Percentiles rank a stretch among this genome's conserved stretches.
phyloP scores from a whole-genome alignment of 306 rosid genomes.

The Cicer cuneatum region DNA sequence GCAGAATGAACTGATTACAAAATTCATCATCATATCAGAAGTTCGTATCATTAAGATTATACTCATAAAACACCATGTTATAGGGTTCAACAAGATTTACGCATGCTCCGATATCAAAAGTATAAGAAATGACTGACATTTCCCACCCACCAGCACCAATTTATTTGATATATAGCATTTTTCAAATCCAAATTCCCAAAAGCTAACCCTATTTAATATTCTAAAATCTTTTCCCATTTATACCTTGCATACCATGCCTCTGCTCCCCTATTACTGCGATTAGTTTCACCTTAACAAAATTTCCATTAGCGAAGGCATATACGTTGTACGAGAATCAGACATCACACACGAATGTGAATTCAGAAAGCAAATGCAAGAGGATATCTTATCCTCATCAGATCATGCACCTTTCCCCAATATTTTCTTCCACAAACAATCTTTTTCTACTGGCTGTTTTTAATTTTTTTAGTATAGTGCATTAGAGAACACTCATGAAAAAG shows the following conservation, averaged over 20 bases:
- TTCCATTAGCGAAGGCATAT: background rate
- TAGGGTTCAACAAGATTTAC: background rate
- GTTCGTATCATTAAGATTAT: constrained; percentile 4
- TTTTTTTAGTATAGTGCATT: background rate
- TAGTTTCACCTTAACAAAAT: background rate
- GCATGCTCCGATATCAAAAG: background rate
- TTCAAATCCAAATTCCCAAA: constrained; percentile 13
- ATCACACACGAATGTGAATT: background rate
- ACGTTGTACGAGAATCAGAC: background rate
- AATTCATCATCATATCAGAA: background rate
- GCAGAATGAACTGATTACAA: background rate
- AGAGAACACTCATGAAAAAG: background rate
- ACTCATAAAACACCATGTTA: constrained; percentile 5
- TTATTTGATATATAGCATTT: background rate
- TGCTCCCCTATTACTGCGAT: background rate
- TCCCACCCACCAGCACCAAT: background rate
- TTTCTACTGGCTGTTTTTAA: background rate
- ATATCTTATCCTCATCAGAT: background rate
- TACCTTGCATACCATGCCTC: constrained; percentile 6
- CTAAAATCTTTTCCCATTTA: background rate
- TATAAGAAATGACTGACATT: constrained; percentile 4
- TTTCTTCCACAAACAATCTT: background rate
- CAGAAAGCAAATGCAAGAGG: background rate
- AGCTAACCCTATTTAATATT: background rate
- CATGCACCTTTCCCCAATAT: background rate